Evolutionary conservation across 208 protist species (phyloP), one percentile per base, ranked within the genome.

Genomic region (Leptomonas pyrrhocoris): DNA sequence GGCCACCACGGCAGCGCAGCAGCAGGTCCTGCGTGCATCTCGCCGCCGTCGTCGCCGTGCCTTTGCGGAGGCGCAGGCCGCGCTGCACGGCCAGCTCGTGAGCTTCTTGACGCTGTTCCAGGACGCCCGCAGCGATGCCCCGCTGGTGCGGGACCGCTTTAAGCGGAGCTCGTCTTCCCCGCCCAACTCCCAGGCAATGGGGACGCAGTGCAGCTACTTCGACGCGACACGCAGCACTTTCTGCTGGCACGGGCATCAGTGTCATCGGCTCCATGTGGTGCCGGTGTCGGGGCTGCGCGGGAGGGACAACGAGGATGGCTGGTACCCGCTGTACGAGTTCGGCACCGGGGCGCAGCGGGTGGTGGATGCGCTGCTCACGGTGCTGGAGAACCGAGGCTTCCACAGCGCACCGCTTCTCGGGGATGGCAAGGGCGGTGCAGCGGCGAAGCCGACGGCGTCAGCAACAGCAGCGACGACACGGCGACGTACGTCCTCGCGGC

Each of bases 231-330:
- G 77, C 55, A 72, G 54, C 40, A 71, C 60, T 1, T 85, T 85
- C 57, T 85, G 80, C 68, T 85, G 80, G 80, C 56, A 68, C 30
- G 80, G 80, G 13, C 80, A 77, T 31, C 75, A 81, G 55, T 85
- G 80, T 53, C 68, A 68, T 53, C 59, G 63, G 18, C 65, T 60
- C 19, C 79, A 84, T 46, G 51, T 71, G 16, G 60, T 75, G 25
- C 64, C 64, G 21, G 72, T 72, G 49, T 60, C 55, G n/a, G 72
- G 72, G 18, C 46, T 54, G 46, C 72, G 50, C 21, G 58, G 62
- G 15, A 43, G 64, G 30, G 72, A 77, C 19, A 50, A 55, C 38
- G 72, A 77, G 58, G 71, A 77, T 13, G 34, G 60, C 28, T 30
- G 62, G 54, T 69, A 50, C 36, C 42, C 63, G 23, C 61, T 81